phyloP scores from a whole-genome alignment of 2,329 filamentous ascomycete genomes.

The Alternaria brassicicola region DNA sequence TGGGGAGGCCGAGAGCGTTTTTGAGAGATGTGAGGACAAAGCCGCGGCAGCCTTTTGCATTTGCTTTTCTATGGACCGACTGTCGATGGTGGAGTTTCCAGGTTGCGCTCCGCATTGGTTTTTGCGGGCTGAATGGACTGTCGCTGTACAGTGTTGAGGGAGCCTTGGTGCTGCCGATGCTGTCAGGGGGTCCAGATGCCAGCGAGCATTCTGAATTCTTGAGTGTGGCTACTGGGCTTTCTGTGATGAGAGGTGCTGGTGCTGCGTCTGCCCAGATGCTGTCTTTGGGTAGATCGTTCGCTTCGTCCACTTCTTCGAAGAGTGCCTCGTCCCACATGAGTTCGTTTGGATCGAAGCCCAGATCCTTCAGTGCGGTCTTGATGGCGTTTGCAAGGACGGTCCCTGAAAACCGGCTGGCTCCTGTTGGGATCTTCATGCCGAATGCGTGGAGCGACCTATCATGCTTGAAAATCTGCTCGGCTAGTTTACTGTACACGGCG shows the following conservation, averaged over 20 bases:
- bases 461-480: constrained; percentile 48
- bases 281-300: constrained; percentile 28
- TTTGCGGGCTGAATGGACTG: constrained; percentile 24
- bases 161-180: constrained; percentile 1
- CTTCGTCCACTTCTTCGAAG: constrained; percentile 45
- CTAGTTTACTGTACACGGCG: constrained; percentile 45
- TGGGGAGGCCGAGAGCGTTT: constrained; percentile 46
- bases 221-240: constrained; percentile 34
- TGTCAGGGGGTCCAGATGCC: constrained; percentile 11
- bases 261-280: constrained; percentile 46
- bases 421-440: constrained; percentile 46
- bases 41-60: constrained; percentile 44
- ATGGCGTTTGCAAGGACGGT: constrained; percentile 46
- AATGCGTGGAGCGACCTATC: constrained; percentile 45
- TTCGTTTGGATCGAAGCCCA: constrained; percentile 45
- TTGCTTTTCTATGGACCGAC: constrained; percentile 44
- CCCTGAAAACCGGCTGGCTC: constrained; percentile 47
- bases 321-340: constrained; percentile 51
- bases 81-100: constrained; percentile 44
- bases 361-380: constrained; percentile 40
- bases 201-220: constrained; percentile 23
- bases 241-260: constrained; percentile 29
- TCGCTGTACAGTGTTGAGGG: constrained; percentile 16
- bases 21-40: constrained; percentile 50
- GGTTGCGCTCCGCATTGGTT: constrained; percentile 28